Conservation (phyloP, 139 green algal genomes). For the Tetradesmus obliquus region DNA sequence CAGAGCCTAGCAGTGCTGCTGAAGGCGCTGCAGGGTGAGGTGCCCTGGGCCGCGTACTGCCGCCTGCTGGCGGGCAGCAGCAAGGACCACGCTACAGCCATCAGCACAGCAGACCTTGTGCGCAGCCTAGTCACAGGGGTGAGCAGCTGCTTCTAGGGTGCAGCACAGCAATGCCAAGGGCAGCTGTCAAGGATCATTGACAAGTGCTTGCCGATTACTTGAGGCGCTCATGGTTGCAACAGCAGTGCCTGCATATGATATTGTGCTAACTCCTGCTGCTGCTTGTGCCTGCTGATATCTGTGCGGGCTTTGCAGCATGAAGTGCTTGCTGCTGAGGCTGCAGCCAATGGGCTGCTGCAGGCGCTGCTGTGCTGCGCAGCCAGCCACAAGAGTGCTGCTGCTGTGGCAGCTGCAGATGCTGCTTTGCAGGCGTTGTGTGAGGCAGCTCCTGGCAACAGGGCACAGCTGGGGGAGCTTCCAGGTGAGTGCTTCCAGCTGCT, state of each 20-base stretch:
- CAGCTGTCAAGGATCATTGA: too few relatives aligned
- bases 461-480: slow-evolving; percentile 5
- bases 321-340: background rate
- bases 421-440: slow-evolving; percentile 15
- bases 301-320: slow-evolving; percentile 7
- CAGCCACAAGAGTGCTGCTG: slow-evolving; percentile 28
- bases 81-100: background rate
- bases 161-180: too few relatives aligned
- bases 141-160: background rate
- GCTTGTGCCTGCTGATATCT: too few relatives aligned
- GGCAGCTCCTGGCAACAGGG: background rate
- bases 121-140: slow-evolving; percentile 3
- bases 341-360: background rate
- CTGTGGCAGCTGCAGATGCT: slow-evolving; percentile 5
- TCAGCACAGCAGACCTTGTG: background rate
- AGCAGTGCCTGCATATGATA: background rate
- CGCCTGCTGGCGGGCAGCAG: background rate
- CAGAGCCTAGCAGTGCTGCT: slow-evolving; percentile 1
- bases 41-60: slow-evolving; percentile 22
- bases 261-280: background rate
- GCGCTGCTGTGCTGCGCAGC: background rate
- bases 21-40: slow-evolving; percentile 6
- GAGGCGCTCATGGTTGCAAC: too few relatives aligned
- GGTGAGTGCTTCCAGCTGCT: background rate
- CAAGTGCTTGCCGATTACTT: too few relatives aligned